phyloP scores from a whole-genome alignment of 140 eudicot genomes.

The Flaveria floridana region DNA sequence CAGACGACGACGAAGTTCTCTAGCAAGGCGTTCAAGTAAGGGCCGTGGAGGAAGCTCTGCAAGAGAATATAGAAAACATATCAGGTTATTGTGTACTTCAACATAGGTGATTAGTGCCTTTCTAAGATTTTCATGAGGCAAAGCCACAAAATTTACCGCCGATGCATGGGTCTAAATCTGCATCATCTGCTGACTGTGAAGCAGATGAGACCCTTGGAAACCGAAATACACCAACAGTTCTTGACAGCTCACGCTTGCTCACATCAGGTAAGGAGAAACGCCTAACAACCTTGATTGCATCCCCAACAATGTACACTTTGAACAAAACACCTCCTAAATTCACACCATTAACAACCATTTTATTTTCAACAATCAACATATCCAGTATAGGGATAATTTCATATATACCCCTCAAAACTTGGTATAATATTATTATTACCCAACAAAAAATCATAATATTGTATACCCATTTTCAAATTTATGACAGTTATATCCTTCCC shows the following conservation, averaged over 20 bases:
- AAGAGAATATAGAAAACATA: constrained; percentile 11
- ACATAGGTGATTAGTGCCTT: constrained; percentile 1
- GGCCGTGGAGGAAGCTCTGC: constrained; percentile 97
- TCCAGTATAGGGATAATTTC: not conserved
- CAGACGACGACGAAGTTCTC: constrained; percentile 84
- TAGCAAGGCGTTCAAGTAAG: constrained; percentile 83
- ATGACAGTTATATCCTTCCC: not conserved
- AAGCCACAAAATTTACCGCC: constrained; percentile 48
- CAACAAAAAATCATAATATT: not conserved
- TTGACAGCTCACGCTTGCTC: constrained; percentile 67
- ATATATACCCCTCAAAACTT: constrained; percentile 8
- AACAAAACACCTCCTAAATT: constrained; percentile 84
- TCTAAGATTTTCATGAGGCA: not conserved
- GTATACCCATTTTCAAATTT: not conserved
- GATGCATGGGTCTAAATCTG: constrained; percentile 86
- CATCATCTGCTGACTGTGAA: constrained; percentile 96
- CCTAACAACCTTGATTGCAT: constrained; percentile 87
- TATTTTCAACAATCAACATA: not conserved
- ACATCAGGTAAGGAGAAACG: constrained; percentile 93
- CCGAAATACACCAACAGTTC: constrained; percentile 72
- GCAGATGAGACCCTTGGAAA: constrained; percentile 97
- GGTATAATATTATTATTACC: not conserved
- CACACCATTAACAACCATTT: constrained; percentile 8
- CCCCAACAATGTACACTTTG: constrained; percentile 93
- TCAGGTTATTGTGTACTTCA: constrained; percentile 13